These are phyloP conservation scores for Trametes pubescens DNA, from an alignment of 1,284 basidiomycete genomes.

Conservation along the genomic window DNA sequence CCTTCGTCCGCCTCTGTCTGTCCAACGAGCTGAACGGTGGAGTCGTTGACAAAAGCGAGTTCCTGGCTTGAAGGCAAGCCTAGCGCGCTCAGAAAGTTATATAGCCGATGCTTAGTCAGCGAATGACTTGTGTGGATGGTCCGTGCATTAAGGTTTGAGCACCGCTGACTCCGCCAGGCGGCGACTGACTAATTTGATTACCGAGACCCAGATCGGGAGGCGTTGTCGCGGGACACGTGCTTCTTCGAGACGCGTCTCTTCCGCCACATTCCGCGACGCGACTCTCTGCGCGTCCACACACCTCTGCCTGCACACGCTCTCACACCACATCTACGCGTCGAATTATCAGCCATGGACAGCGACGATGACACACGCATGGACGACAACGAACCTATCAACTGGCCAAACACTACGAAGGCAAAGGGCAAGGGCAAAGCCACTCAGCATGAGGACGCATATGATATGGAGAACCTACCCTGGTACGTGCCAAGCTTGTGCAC, in stretches of 20 bases:
- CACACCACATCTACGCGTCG: not conserved
- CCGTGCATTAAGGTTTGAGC: constrained; percentile 47
- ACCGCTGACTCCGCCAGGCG: constrained; percentile 20
- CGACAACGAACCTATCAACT: constrained; percentile 52
- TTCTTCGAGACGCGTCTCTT: constrained; percentile 23
- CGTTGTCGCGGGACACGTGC: constrained; percentile 34
- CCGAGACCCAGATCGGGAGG: constrained; percentile 28
- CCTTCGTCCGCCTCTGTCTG: constrained; percentile 73
- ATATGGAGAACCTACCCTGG: constrained; percentile 79
- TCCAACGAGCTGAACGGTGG: constrained; percentile 87
- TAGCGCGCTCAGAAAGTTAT: constrained; percentile 27
- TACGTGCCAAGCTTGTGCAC: constrained; percentile 43
- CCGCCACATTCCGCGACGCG: constrained; percentile 26
- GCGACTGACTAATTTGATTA: constrained; percentile 33
- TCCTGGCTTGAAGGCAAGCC: constrained; percentile 42
- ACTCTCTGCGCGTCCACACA: constrained; percentile 2
- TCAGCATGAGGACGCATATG: constrained; percentile 49
- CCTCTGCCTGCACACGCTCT: not conserved
- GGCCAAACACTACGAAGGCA: constrained; percentile 34
- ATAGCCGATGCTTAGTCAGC: constrained; percentile 37
- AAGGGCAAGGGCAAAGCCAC: constrained; percentile 78
- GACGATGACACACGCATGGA: constrained; percentile 64
- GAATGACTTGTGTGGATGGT: constrained; percentile 48
- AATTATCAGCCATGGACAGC: constrained; percentile 54
- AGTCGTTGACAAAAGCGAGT: constrained; percentile 86